Base-by-base conservation (phyloP, 2,329 filamentous ascomycete genomes). In the Fusarium lyarnte region DNA sequence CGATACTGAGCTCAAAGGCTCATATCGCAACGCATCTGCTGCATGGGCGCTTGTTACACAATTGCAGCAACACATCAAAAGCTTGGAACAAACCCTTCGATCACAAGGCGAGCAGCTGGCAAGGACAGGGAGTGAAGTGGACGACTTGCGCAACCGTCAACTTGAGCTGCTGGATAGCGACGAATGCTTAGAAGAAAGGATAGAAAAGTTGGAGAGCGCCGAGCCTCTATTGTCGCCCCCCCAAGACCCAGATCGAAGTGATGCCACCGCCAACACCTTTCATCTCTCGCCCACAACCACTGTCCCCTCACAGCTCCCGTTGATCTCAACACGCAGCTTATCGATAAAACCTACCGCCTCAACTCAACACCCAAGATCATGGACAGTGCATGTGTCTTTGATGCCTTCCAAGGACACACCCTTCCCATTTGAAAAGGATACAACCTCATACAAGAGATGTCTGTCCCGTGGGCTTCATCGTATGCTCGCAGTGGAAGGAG, bases 381-480 rank as follows among this genome's bases (percentile, higher is more conserved):
- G 88, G 88, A 90, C 88, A 3, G 86, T 90, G 33, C 88, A 90
- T 73, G 83, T 90, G 39, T 90, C 88, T 5, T 83, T 90, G 17
- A 82, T 90, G 41, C 88, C 88, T 8, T 86, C 84, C 51, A 82
- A 82, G 17, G 84, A 84, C 38, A 85, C 87, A 62, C 86, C 87
- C 8, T 89, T 90, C 70, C 88, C 88, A 0, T 90, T 90, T 76
- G 88, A 90, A 78, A 88, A 88, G 75, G 87, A 90, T 72, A 90
- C 88, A 19, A 86, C 84, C 43, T 88, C 88, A 8, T 90, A 90
- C 78, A 89, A 89, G 75, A 84, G 88, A 46, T 90, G 88, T 47
- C 82, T 90, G 8, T 90, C 88, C 19, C 86, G 88, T 21, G 88
- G 88, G 6, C 83, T 90, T 47, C 88, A 90, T 73, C 87, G 86